Percentiles rank a stretch among this genome's conserved stretches.
These are phyloP conservation scores for Pichia cactophila DNA, from an alignment of 1,139 yeast species.

Conservation along the genomic window DNA sequence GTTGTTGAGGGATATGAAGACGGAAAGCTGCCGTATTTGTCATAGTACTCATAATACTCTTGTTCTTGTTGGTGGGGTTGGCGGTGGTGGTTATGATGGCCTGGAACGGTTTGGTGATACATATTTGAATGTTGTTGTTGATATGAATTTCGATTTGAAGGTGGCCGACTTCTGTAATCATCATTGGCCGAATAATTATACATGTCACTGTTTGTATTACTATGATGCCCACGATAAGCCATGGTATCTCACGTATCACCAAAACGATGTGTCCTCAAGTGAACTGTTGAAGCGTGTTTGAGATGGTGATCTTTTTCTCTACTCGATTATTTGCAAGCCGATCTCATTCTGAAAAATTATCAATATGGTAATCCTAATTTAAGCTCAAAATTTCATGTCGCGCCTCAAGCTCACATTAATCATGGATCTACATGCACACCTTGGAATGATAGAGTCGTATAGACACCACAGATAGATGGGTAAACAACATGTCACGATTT, in stretches of 20 bases:
- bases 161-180: not conserved
- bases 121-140: not conserved
- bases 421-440: no score
- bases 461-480: no score
- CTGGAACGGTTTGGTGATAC: not conserved
- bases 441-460: no score
- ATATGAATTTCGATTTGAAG: not conserved
- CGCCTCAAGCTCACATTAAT: no score
- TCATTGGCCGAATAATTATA: not conserved
- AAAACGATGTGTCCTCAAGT: no score
- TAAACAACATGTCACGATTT: not conserved
- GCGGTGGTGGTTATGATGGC: not conserved
- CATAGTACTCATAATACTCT: not conserved
- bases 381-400: no score
- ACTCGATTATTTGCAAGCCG: no score
- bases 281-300: no score
- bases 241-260: not conserved
- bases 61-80: not conserved
- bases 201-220: not conserved
- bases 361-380: no score
- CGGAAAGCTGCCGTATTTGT: not conserved
- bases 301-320: no score
- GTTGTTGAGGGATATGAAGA: not conserved
- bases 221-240: constrained; percentile 8
- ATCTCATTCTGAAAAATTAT: no score